Evolutionary conservation across 2,329 filamentous ascomycete genomes (phyloP).

Genomic region (Pezicula carpinea): DNA sequence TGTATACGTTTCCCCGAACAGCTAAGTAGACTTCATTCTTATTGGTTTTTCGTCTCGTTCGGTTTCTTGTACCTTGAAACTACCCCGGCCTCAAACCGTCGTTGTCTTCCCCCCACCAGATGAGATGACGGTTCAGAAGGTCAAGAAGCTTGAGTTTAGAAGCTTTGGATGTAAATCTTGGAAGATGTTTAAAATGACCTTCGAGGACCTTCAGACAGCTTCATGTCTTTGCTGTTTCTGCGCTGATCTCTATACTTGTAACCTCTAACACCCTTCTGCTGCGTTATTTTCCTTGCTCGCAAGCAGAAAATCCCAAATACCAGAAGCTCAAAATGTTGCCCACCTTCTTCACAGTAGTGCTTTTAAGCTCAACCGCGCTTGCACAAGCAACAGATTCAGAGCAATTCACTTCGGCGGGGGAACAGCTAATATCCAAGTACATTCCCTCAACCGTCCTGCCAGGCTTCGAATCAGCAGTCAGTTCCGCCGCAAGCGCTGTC

Average conservation of each 20-base stretch:
- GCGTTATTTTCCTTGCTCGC: no score
- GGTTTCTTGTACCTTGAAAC: slow-evolving; percentile 9
- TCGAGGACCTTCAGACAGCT: slow-evolving; percentile 2
- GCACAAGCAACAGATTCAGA: slow-evolving; percentile 7
- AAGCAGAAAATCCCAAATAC: no score
- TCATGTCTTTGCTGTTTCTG: no score
- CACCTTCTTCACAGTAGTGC: slow-evolving; percentile 7
- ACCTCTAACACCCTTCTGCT: no score
- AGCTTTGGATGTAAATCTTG: not conserved
- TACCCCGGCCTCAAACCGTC: slow-evolving; percentile 4
- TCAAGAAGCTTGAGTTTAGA: not conserved
- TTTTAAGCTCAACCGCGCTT: slow-evolving; percentile 6
- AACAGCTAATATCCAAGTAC: slow-evolving; percentile 26
- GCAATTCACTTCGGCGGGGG: slow-evolving; percentile 22
- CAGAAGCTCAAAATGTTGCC: no score
- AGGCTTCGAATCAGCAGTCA: slow-evolving; percentile 21
- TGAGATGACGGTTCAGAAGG: not conserved
- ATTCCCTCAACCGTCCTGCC: slow-evolving; percentile 24
- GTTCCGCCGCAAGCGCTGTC: slow-evolving; percentile 24
- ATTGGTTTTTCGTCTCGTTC: not conserved
- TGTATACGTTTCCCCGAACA: not conserved
- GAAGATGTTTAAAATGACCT: not conserved
- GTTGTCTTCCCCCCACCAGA: not conserved
- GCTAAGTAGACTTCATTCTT: not conserved
- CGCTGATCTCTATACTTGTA: no score